phyloP scores from a whole-genome alignment of 2,329 filamentous ascomycete genomes.

The Fusarium sambucinum region DNA sequence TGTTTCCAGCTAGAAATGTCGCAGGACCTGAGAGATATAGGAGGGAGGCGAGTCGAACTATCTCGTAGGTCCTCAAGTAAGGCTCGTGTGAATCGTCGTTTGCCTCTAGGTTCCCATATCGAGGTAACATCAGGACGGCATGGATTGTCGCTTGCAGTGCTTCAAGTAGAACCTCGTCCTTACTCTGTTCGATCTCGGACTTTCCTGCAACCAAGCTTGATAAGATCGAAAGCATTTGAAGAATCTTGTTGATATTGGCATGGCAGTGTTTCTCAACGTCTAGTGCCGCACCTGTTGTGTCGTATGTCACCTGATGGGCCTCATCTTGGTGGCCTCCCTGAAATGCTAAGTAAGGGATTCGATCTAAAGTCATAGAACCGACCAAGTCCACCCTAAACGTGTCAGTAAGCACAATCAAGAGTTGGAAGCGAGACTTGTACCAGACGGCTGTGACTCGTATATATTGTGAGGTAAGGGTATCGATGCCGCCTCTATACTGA shows the following conservation, averaged over 20 bases:
- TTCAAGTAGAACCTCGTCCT: background rate
- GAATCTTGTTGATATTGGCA: background rate
- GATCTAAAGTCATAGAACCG: background rate
- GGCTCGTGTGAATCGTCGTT: too few relatives aligned
- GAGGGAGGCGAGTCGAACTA: background rate
- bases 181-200: background rate
- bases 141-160: background rate
- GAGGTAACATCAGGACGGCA: background rate
- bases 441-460: background rate
- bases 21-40: background rate
- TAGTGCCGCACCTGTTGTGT: fast-evolving
- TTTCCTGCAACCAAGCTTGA: background rate
- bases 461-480: background rate
- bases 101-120: background rate
- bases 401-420: background rate
- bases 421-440: background rate
- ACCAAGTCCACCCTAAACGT: background rate
- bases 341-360: background rate
- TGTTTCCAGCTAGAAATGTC: background rate
- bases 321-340: background rate
- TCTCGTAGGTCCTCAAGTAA: background rate
- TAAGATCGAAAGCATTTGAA: background rate
- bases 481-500: background rate
- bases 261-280: background rate
- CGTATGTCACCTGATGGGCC: background rate